A percentile compares a stretch with the other conserved stretches of the same genome.
Evolutionary conservation across 345 rosid genomes (phyloP).

Genomic region (Ailanthus altissimus): DNA sequence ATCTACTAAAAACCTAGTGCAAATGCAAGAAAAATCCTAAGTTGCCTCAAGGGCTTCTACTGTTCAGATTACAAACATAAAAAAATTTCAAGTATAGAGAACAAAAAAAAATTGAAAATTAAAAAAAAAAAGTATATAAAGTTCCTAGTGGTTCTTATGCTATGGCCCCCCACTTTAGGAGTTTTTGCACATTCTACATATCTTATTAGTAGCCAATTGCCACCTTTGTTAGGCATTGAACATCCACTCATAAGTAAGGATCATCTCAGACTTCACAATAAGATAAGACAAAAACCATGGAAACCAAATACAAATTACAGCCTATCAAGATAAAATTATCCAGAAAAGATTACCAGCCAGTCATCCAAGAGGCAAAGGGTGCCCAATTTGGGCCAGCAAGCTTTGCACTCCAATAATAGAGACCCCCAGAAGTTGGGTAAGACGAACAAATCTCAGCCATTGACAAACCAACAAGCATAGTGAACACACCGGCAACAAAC

Average conservation of each 20-base stretch:
- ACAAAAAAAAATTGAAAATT: no score
- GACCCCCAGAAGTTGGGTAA: slow-evolving; percentile 96
- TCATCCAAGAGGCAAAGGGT: slow-evolving; percentile 93
- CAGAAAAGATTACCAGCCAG: slow-evolving; percentile 70
- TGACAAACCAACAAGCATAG: slow-evolving; percentile 81
- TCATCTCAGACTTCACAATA: background rate
- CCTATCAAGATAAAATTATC: background rate
- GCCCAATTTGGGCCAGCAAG: slow-evolving; percentile 93
- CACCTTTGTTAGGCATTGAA: background rate
- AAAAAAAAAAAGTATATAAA: background rate
- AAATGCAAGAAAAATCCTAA: background rate
- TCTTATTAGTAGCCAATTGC: background rate
- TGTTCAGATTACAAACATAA: background rate
- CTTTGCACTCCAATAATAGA: slow-evolving; percentile 98
- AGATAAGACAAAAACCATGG: background rate
- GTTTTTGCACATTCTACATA: background rate
- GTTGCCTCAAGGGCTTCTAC: background rate
- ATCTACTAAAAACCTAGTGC: background rate
- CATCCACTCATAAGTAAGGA: background rate
- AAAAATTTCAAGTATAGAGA: background rate
- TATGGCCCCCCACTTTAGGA: background rate
- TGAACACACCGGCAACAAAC: slow-evolving; percentile 77
- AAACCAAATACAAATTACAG: background rate
- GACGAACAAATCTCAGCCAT: slow-evolving; percentile 99
- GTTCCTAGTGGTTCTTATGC: background rate